Percentiles rank a stretch among this genome's conserved stretches.
Conservation (phyloP, 2,329 filamentous ascomycete species). For the Grosmannia penicillata region DNA sequence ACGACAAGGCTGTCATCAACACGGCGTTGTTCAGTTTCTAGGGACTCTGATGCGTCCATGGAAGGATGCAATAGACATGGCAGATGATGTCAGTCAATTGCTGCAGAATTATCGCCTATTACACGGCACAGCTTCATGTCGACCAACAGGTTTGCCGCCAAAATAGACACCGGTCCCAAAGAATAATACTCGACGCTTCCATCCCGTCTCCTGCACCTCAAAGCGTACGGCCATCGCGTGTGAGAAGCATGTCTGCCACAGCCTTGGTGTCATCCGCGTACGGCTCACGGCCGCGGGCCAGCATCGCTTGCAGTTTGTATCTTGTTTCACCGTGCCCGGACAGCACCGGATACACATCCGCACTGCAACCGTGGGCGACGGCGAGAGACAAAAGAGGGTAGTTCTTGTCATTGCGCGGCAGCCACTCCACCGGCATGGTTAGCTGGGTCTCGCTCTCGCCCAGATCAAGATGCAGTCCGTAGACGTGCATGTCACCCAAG, state of each 20-base stretch:
- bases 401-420: not conserved
- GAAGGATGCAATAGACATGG: no score
- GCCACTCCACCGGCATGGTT: constrained; percentile 1
- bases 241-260: not conserved
- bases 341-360: not conserved
- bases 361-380: not conserved
- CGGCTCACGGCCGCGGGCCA: not conserved
- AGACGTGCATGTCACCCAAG: not conserved
- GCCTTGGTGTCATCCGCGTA: not conserved
- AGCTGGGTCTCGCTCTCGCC: not conserved
- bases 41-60: no score
- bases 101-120: not conserved
- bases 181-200: no score
- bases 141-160: no score
- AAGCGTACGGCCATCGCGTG: not conserved
- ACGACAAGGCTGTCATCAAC: no score
- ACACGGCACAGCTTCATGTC: no score
- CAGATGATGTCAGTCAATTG: not conserved
- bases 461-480: not conserved
- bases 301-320: not conserved
- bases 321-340: not conserved
- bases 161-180: no score
- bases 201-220: no score
- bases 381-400: not conserved
- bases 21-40: no score